Evolutionary conservation across 768 basidiomycete genomes (phyloP).

Genomic region (Amyloporia xantha): DNA sequence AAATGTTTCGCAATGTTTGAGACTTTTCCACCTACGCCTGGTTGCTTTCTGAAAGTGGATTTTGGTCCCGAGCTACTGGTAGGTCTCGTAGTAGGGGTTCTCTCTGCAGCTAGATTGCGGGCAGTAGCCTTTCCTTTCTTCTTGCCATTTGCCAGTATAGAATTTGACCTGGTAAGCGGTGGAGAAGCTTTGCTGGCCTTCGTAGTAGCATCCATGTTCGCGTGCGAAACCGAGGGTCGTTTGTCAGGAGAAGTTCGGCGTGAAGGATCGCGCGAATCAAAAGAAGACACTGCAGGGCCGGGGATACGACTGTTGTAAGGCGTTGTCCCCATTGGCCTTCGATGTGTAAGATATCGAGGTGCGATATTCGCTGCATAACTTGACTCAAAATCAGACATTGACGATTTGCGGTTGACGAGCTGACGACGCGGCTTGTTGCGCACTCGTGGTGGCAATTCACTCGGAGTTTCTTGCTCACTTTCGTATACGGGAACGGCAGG

Average conservation of each 20-base stretch:
- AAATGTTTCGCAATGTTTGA: constrained; percentile 87
- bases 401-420: constrained; percentile 43
- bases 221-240: constrained; percentile 25
- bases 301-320: constrained; percentile 40
- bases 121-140: constrained; percentile 30
- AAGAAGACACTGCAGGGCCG: constrained; percentile 39
- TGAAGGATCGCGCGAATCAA: constrained; percentile 57
- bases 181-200: constrained; percentile 26
- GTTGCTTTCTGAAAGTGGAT: constrained; percentile 48
- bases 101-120: constrained; percentile 31
- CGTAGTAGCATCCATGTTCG: constrained; percentile 17
- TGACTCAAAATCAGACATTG: constrained; percentile 82
- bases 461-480: constrained; percentile 62
- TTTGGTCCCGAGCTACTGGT: constrained; percentile 38
- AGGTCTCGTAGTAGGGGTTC: constrained; percentile 30
- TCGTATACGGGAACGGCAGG: constrained; percentile 62
- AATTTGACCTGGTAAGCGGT: constrained; percentile 34
- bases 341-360: constrained; percentile 60
- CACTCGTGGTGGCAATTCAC: constrained; percentile 27
- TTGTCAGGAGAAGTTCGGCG: constrained; percentile 74
- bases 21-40: constrained; percentile 60
- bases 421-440: constrained; percentile 49
- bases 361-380: constrained; percentile 93
- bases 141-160: constrained; percentile 24
- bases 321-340: constrained; percentile 36